A percentile compares a stretch with the other conserved stretches of the same genome.
phyloP scores from a whole-genome alignment of 202 grass and related monocot species.

The Cymbopogon flexuosus region DNA sequence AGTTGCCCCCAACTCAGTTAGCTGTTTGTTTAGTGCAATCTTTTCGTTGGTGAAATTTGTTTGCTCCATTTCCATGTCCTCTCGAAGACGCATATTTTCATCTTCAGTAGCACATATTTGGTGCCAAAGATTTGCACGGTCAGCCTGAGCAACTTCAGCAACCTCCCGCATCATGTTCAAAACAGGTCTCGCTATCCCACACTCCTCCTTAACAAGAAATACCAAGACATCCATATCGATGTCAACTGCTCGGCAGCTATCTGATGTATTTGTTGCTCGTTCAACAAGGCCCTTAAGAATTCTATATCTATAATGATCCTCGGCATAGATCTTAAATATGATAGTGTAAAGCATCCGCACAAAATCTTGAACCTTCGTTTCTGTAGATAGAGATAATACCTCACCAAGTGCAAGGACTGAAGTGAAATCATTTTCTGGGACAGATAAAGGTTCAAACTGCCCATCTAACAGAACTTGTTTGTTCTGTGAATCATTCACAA shows the following conservation, averaged over 20 bases:
- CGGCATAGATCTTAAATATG: constrained; percentile 76
- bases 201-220: constrained; percentile 83
- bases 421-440: constrained; percentile 86
- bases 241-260: constrained; percentile 68
- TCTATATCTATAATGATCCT: constrained; percentile 81
- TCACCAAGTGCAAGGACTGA: constrained; percentile 80
- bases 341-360: constrained; percentile 82
- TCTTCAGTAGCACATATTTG: constrained; percentile 76
- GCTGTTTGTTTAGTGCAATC: constrained; percentile 39
- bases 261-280: constrained; percentile 71
- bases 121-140: constrained; percentile 83
- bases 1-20: constrained; percentile 52
- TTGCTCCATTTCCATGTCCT: constrained; percentile 72
- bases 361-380: constrained; percentile 67
- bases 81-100: constrained; percentile 74
- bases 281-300: constrained; percentile 89
- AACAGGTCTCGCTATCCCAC: constrained; percentile 60
- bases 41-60: constrained; percentile 63
- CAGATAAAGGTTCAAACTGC: constrained; percentile 49
- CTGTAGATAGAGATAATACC: constrained; percentile 68
- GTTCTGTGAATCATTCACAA: constrained; percentile 57
- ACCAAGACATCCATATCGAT: constrained; percentile 94
- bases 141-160: constrained; percentile 75
- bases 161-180: constrained; percentile 79
- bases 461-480: constrained; percentile 52